Percentiles rank a stretch among this genome's conserved stretches.
These are phyloP conservation scores for Chrysochromulina tobinii DNA, from an alignment of 78 protist genomes.

Conservation along the genomic window DNA sequence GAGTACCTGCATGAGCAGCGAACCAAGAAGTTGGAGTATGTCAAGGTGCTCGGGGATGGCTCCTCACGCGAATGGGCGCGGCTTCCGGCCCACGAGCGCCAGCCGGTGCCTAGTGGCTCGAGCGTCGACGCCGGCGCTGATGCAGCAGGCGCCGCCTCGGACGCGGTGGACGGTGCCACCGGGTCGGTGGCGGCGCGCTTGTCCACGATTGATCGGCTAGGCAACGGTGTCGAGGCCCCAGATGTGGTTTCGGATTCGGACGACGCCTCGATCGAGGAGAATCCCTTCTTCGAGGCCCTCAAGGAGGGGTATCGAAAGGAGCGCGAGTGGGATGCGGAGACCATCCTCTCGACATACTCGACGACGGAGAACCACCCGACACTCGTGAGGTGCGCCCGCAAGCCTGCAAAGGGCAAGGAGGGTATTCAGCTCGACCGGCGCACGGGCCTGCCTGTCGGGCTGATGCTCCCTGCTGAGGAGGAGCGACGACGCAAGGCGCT, in stretches of 20 bases:
- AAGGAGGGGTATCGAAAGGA: neutral
- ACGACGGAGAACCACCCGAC: constrained; percentile 8
- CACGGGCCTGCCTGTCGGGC: neutral
- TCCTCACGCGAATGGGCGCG: too few species aligned
- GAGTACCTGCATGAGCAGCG: neutral
- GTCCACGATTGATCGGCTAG: neutral
- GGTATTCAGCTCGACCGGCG: neutral
- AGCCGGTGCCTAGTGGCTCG: too few species aligned
- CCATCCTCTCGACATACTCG: neutral
- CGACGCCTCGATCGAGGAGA: neutral
- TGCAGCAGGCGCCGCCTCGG: too few species aligned
- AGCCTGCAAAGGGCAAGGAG: neutral
- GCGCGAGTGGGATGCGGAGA: neutral
- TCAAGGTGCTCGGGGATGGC: too few species aligned
- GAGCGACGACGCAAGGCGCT: neutral
- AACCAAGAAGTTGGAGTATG: too few species aligned
- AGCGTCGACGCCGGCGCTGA: neutral
- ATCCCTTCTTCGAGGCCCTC: neutral
- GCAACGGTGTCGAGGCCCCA: neutral
- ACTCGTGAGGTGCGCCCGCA: neutral
- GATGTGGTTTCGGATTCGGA: neutral
- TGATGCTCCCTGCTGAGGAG: neutral
- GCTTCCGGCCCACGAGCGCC: too few species aligned
- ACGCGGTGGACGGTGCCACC: too few species aligned
- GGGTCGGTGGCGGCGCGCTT: neutral